Percentiles rank a stretch among this genome's conserved stretches.
Evolutionary conservation across 108 stramenopile genomes (phyloP).

Genomic region (Ochromonas danica): DNA sequence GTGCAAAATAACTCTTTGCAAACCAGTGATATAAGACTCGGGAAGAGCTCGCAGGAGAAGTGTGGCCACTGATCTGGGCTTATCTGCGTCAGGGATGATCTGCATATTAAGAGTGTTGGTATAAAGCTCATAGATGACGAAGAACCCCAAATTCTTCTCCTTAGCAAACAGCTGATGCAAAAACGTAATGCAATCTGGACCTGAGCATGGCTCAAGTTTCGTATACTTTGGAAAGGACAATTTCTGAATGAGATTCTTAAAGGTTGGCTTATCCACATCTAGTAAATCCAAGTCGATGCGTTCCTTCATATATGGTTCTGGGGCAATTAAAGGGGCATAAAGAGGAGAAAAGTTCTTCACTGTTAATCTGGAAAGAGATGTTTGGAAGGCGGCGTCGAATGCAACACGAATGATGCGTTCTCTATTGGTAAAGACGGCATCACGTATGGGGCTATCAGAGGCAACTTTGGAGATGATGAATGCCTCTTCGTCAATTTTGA

Average conservation of each 20-base stretch:
- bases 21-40: conserved; percentile 67
- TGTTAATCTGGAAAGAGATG: neutral
- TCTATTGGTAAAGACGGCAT: neutral
- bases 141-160: conserved; percentile 81
- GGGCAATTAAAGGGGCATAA: neutral
- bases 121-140: conserved; percentile 87
- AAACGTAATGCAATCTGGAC: conserved; percentile 73
- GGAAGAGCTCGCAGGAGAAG: conserved; percentile 82
- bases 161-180: conserved; percentile 79
- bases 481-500: conserved; percentile 58
- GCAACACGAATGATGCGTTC: neutral
- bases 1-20: conserved; percentile 2
- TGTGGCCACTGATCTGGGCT: conserved; percentile 85
- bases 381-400: neutral
- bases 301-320: neutral
- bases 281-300: conserved; percentile 7
- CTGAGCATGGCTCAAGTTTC: conserved; percentile 52
- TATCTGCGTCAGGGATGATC: conserved; percentile 80
- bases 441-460: neutral
- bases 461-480: conserved; percentile 38
- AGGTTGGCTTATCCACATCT: conserved; percentile 6
- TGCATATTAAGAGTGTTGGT: conserved; percentile 84
- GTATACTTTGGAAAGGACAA: conserved; percentile 38
- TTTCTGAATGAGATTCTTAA: neutral
- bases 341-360: conserved; percentile 21